These are phyloP conservation scores for Neofusicoccum kwambonambiense DNA, from an alignment of 2,329 filamentous ascomycete species.

Conservation along the genomic window DNA sequence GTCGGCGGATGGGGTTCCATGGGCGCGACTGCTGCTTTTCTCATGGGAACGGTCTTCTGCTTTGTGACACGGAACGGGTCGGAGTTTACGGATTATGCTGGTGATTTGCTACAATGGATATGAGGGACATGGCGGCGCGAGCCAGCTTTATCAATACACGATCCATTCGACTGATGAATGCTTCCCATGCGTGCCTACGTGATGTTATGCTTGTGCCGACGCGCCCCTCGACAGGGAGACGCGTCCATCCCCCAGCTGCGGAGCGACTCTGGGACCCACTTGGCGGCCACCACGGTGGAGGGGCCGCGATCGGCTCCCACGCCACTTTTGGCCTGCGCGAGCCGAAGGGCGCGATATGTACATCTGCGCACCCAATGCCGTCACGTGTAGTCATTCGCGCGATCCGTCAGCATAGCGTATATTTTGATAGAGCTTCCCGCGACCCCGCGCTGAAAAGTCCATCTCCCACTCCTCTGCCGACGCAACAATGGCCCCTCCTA, in stretches of 20 bases:
- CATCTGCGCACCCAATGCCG: neutral
- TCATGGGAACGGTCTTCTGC: slow-evolving; percentile 12
- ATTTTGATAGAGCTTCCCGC: neutral
- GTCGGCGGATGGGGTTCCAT: slow-evolving; percentile 3
- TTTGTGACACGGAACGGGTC: slow-evolving; percentile 2
- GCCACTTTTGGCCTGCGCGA: neutral
- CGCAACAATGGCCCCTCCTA: slow-evolving; percentile 14
- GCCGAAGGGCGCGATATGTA: neutral
- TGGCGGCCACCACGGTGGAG: neutral
- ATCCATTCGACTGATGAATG: slow-evolving; percentile 1
- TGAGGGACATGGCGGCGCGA: slow-evolving; percentile 6
- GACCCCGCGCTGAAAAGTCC: neutral
- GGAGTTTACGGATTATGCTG: slow-evolving; percentile 10
- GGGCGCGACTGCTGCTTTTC: neutral
- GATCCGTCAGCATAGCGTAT: neutral
- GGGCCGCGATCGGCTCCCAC: neutral
- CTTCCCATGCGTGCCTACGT: neutral
- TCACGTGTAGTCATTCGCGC: neutral
- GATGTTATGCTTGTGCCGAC: neutral
- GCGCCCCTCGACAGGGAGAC: neutral
- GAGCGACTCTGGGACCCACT: neutral
- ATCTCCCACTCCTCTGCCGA: neutral
- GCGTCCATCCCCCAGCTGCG: neutral
- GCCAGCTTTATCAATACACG: slow-evolving; percentile 11
- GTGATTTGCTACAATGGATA: slow-evolving; percentile 4